These are phyloP conservation scores for Yamadazyma oceani DNA, from an alignment of 1,139 yeast species.

Conservation along the genomic window DNA sequence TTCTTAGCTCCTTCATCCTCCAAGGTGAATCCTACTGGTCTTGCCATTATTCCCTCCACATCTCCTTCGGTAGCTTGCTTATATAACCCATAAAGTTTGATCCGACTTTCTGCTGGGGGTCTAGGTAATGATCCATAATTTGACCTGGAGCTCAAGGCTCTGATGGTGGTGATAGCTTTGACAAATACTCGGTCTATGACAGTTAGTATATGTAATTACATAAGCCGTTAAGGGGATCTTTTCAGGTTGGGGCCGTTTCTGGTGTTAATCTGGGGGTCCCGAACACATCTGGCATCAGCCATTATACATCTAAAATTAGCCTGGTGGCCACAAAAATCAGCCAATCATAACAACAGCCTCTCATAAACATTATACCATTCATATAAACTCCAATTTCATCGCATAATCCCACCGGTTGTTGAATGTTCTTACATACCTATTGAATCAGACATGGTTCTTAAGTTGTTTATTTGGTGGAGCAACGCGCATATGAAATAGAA, in stretches of 20 bases:
- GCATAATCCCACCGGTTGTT: too few relatives aligned
- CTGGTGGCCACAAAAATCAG: too few relatives aligned
- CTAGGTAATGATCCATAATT: slow-evolving; percentile 72
- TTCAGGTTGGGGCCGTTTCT: too few relatives aligned
- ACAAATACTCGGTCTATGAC: slow-evolving; percentile 69
- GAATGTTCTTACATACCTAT: slow-evolving; percentile 7
- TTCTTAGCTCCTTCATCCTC: slow-evolving; percentile 69
- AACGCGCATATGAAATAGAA: slow-evolving; percentile 2
- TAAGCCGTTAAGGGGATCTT: too few relatives aligned
- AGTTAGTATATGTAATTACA: slow-evolving; percentile 19
- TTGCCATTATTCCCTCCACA: slow-evolving; percentile 63
- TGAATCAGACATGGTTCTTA: slow-evolving; percentile 9
- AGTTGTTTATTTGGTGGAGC: background rate
- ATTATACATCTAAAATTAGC: too few relatives aligned
- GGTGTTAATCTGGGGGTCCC: too few relatives aligned
- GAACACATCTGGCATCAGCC: too few relatives aligned
- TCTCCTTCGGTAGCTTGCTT: slow-evolving; percentile 90
- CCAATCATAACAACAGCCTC: too few relatives aligned
- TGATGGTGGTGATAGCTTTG: slow-evolving; percentile 77
- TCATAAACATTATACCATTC: too few relatives aligned
- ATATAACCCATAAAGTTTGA: slow-evolving; percentile 74
- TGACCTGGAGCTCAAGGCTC: slow-evolving; percentile 67
- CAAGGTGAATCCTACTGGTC: slow-evolving; percentile 60
- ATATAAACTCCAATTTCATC: background rate
- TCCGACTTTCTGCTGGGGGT: slow-evolving; percentile 75